Conservation (phyloP, 2,329 filamentous ascomycete species). For the Claviceps humidiphila region DNA sequence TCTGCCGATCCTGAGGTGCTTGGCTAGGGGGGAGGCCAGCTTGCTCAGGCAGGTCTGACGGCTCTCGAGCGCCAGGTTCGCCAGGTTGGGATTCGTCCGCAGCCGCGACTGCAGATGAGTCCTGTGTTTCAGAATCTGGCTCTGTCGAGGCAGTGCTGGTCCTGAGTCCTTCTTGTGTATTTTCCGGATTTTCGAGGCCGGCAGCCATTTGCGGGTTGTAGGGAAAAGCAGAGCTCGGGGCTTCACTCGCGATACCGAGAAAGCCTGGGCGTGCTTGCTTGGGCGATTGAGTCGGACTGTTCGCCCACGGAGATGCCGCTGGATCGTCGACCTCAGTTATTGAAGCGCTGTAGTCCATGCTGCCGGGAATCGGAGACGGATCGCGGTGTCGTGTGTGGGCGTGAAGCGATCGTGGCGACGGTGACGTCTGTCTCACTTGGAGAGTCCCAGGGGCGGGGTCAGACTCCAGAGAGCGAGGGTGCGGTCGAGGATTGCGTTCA, state of each 20-base stretch:
- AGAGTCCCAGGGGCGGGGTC: neutral
- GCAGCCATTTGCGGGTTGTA: constrained; percentile 27
- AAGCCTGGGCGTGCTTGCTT: constrained; percentile 32
- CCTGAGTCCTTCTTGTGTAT: constrained; percentile 28
- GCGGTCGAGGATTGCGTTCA: neutral
- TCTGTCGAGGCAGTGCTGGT: constrained; percentile 33
- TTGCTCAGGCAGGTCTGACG: constrained; percentile 7
- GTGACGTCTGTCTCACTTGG: neutral
- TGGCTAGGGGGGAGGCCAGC: constrained; percentile 10
- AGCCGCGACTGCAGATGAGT: constrained; percentile 5
- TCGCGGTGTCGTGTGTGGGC: neutral
- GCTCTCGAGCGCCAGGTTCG: constrained; percentile 4
- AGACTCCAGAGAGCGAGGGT: neutral
- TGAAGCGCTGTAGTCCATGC: constrained; percentile 46
- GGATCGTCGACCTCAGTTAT: constrained; percentile 42
- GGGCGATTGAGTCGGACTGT: constrained; percentile 38
- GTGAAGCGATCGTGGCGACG: neutral
- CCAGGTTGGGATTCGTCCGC: constrained; percentile 9
- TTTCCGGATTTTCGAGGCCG: constrained; percentile 25
- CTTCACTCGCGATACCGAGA: constrained; percentile 25
- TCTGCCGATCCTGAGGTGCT: constrained; percentile 26
- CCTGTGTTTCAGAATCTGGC: constrained; percentile 26
- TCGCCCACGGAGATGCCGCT: constrained; percentile 42
- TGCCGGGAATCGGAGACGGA: neutral
- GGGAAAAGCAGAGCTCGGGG: constrained; percentile 28